These are phyloP conservation scores for Pichia exigua DNA, from an alignment of 805 yeast genomes.

Conservation along the genomic window DNA sequence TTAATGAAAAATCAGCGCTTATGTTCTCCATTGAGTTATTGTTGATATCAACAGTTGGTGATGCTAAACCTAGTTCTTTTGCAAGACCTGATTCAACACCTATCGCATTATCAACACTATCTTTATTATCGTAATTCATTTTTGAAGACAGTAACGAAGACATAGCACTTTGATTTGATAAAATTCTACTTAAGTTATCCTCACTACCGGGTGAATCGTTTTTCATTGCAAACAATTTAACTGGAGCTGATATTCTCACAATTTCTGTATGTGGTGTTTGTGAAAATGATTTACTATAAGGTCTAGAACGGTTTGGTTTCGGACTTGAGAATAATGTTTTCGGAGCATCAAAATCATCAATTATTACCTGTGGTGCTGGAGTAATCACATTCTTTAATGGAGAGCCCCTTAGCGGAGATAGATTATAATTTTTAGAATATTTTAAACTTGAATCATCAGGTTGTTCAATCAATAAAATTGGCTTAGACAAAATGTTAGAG, in stretches of 20 bases:
- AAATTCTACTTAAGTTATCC: constrained; percentile 9
- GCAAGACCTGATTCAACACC: background rate
- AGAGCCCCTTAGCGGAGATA: constrained; percentile 1
- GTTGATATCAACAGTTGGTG: background rate
- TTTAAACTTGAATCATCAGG: background rate
- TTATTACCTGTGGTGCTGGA: background rate
- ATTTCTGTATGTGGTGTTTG: constrained; percentile 38
- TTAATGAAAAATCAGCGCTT: background rate
- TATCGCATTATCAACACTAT: background rate
- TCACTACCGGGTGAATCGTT: constrained; percentile 9
- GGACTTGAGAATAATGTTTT: constrained; percentile 4
- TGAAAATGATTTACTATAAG: constrained; percentile 37
- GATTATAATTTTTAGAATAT: background rate
- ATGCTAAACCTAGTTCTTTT: constrained; percentile 2
- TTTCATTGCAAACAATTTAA: background rate
- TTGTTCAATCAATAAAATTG: background rate
- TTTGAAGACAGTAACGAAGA: constrained; percentile 3
- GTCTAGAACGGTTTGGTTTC: constrained; percentile 13
- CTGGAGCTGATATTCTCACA: constrained; percentile 22
- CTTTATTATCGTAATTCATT: background rate
- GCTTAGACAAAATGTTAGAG: background rate
- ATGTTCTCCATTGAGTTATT: background rate
- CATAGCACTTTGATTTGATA: constrained; percentile 6
- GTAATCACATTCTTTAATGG: constrained; percentile 5
- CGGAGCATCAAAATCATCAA: background rate